Base-by-base conservation (phyloP, 495 filamentous ascomycete genomes). In the Talaromyces borbonicus region DNA sequence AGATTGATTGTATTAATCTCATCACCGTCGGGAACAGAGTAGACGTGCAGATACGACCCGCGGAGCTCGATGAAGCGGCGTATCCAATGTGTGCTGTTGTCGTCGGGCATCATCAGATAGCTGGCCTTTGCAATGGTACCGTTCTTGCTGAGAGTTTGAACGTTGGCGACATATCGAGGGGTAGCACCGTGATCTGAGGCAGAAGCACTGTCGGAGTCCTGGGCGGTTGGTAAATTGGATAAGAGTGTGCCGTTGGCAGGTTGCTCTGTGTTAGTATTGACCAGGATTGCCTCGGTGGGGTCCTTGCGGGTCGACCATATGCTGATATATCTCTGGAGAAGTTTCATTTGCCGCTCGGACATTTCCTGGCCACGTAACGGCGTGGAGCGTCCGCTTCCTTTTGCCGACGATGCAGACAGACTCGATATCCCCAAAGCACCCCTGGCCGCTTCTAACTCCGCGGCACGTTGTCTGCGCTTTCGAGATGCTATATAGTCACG, bases 11-110 rank as follows among this genome's bases (percentile, higher is more conserved):
- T 81, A 35, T 81, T 84, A 40, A 95, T 74, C 60, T 97, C 92
- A 53, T 97, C 90, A 12, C 90, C 89, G 12, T 89, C 84, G 2
- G 79, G 80, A 1, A 84, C 79, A 22, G 76, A 79, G 63, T 96
- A 82, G 32, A 97, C 76, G 56, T 97, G 88, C 47, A 99, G 70
- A 56, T 96, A 99, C 5, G 93, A 93, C 31, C 83, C 78, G 19
- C 92, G 80, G 23, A 99, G 78, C 56, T 99, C 93, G 38, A 95
- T 87, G 56, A 90, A 95, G 32, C 90, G 84, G 50, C 88, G 86
- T 4, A 84, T 70, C 92, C 92, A 99, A 48, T 79, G 75, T 32
- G 52, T 67, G 52, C 81, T 82, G 20, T 81, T 82, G 39, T 84
- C 77, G 52, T 79, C 79, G 4, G 90, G 88, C 3, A 81, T 84